Evolutionary conservation across 1,284 basidiomycete genomes (phyloP).

Genomic region (Uromyces viciae-fabae): DNA sequence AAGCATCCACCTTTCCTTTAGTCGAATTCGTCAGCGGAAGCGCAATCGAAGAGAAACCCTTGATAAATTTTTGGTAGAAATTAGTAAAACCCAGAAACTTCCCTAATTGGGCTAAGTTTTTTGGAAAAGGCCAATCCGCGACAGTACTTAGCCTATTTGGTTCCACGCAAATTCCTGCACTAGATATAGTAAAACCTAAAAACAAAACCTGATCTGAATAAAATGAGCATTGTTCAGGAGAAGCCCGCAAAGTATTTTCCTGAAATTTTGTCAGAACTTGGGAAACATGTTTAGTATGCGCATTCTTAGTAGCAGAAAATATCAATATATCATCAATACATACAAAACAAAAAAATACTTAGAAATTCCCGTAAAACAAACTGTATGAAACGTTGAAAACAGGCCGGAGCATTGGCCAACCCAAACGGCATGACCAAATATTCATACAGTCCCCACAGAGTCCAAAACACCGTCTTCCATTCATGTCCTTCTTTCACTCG

Average conservation of each 20-base stretch:
- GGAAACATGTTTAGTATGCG: neutral
- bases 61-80: neutral
- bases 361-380: neutral
- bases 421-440: neutral
- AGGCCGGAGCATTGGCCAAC: neutral
- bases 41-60: neutral
- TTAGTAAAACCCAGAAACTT: constrained; percentile 14
- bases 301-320: neutral
- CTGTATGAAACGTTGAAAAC: constrained; percentile 17
- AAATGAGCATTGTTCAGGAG: neutral
- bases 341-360: constrained; percentile 17
- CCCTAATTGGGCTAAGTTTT: neutral
- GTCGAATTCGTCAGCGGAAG: neutral
- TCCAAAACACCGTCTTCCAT: neutral
- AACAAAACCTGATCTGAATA: neutral
- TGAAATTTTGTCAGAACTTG: neutral
- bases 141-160: neutral
- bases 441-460: constrained; percentile 6
- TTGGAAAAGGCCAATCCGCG: neutral
- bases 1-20: neutral
- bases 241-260: neutral
- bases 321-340: constrained; percentile 14
- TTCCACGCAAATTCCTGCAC: neutral
- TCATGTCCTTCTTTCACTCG: neutral
- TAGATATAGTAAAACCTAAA: constrained; percentile 5